Evolutionary conservation across 257 asterid genomes (phyloP).

Genomic region (Solanum dulcamara): DNA sequence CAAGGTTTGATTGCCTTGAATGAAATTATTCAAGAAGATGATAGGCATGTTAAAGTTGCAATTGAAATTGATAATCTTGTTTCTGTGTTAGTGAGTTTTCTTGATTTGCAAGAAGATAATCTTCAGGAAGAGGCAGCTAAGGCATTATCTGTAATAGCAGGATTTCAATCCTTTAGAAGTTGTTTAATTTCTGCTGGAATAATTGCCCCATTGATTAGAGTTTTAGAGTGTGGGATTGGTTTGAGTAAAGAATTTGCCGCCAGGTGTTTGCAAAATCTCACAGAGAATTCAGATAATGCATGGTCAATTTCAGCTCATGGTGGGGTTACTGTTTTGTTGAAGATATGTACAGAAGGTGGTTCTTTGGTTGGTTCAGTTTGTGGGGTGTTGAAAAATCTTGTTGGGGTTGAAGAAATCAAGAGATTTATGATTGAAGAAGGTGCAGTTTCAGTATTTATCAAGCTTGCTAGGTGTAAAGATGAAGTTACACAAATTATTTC

Average conservation of each 20-base stretch:
- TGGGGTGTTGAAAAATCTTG: slow-evolving; percentile 81
- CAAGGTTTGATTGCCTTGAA: slow-evolving; percentile 53
- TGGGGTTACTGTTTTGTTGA: slow-evolving; percentile 67
- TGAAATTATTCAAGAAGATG: slow-evolving; percentile 56
- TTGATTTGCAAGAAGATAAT: slow-evolving; percentile 42
- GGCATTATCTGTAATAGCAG: slow-evolving; percentile 45
- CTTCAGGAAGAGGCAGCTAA: slow-evolving; percentile 62
- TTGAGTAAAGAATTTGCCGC: slow-evolving; percentile 47
- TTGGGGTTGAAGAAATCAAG: slow-evolving; percentile 78
- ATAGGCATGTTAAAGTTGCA: slow-evolving; percentile 41
- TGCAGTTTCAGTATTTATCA: slow-evolving; percentile 36
- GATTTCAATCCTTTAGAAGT: slow-evolving; percentile 21
- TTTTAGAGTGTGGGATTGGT: slow-evolving; percentile 54
- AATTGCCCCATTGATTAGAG: slow-evolving; percentile 55
- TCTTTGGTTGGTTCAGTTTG: slow-evolving; percentile 38
- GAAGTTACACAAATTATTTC: slow-evolving; percentile 44
- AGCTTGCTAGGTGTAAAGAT: slow-evolving; percentile 42
- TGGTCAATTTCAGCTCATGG: slow-evolving; percentile 98
- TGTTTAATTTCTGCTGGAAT: slow-evolving; percentile 41
- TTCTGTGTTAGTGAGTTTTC: slow-evolving; percentile 35
- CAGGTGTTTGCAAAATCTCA: slow-evolving; percentile 68
- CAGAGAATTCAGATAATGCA: slow-evolving; percentile 80
- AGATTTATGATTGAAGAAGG: slow-evolving; percentile 85
- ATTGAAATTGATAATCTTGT: slow-evolving; percentile 49
- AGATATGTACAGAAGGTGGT: slow-evolving; percentile 37